Evolutionary conservation across 2,329 filamentous ascomycete species (phyloP).

Genomic region (Cytospora piceae): DNA sequence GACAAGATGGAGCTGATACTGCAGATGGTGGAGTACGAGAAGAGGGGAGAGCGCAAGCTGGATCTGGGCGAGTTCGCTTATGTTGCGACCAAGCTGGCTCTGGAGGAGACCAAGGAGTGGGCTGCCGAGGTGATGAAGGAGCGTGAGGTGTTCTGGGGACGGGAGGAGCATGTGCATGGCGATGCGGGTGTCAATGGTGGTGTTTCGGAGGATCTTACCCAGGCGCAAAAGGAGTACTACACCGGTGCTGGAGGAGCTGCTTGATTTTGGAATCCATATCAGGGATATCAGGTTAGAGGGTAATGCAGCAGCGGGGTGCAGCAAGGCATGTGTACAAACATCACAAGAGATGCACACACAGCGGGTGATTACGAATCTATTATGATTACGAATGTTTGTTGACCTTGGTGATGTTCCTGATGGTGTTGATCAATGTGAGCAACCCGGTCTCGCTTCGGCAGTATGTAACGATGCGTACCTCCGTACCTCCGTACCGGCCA

Average conservation of each 20-base stretch:
- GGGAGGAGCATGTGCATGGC: slow-evolving; percentile 51
- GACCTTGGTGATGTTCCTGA: background rate
- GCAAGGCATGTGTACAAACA: too few species aligned
- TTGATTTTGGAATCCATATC: background rate
- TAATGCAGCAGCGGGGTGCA: too few species aligned
- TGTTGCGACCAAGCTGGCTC: slow-evolving; percentile 72
- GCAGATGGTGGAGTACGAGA: slow-evolving; percentile 98
- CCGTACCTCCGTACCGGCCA: too few species aligned
- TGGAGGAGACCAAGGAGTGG: slow-evolving; percentile 83
- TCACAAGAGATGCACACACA: too few species aligned
- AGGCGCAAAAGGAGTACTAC: slow-evolving; percentile 58
- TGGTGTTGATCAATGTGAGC: background rate
- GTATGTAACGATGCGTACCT: too few species aligned
- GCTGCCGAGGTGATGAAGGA: slow-evolving; percentile 76
- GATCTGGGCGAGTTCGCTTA: slow-evolving; percentile 87
- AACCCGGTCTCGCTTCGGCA: background rate
- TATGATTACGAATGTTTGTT: too few species aligned
- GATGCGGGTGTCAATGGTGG: slow-evolving; percentile 48
- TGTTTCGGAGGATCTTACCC: slow-evolving; percentile 42
- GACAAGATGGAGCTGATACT: slow-evolving; percentile 95
- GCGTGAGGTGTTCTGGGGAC: slow-evolving; percentile 72
- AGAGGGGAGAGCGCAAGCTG: slow-evolving; percentile 62
- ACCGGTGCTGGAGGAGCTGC: slow-evolving; percentile 29
- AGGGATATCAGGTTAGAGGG: too few species aligned
- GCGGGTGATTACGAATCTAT: too few species aligned